These are phyloP conservation scores for Picochlorum sp. DNA, from an alignment of 139 green algal genomes.

Conservation along the genomic window DNA sequence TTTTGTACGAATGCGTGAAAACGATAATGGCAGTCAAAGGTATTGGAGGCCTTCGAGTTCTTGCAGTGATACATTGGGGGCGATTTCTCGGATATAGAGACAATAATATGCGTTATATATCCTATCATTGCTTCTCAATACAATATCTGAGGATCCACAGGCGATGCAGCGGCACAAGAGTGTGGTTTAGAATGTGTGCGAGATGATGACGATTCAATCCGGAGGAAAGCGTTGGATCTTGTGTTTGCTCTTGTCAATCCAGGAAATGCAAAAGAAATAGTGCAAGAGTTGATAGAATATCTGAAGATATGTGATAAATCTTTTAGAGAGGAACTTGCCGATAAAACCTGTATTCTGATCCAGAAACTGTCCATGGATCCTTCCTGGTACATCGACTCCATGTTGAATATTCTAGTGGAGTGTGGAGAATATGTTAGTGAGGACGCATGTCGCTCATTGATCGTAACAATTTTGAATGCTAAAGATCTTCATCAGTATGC, in stretches of 20 bases:
- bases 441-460: conserved; percentile 63
- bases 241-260: conserved; percentile 88
- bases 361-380: conserved; percentile 80
- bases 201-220: conserved; percentile 54
- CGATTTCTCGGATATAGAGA: conserved; percentile 66
- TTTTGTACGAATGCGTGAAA: conserved; percentile 92
- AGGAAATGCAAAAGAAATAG: conserved; percentile 67
- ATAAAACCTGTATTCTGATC: conserved; percentile 82
- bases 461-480: conserved; percentile 82
- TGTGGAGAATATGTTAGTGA: conserved; percentile 77
- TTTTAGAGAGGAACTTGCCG: conserved; percentile 89
- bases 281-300: conserved; percentile 93
- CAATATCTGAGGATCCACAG: conserved; percentile 75
- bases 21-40: conserved; percentile 91
- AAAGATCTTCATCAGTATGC: conserved; percentile 77
- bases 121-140: conserved; percentile 88
- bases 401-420: conserved; percentile 65
- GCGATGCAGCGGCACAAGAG: conserved; percentile 91
- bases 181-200: conserved; percentile 98
- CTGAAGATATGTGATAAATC: conserved; percentile 76
- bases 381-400: conserved; percentile 86
- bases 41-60: conserved; percentile 83
- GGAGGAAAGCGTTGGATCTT: conserved; percentile 81
- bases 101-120: conserved; percentile 97
- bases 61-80: conserved; percentile 95